Base-by-base conservation (phyloP, 2,329 filamentous ascomycete species). In the Scleromitrula shiraiana region DNA sequence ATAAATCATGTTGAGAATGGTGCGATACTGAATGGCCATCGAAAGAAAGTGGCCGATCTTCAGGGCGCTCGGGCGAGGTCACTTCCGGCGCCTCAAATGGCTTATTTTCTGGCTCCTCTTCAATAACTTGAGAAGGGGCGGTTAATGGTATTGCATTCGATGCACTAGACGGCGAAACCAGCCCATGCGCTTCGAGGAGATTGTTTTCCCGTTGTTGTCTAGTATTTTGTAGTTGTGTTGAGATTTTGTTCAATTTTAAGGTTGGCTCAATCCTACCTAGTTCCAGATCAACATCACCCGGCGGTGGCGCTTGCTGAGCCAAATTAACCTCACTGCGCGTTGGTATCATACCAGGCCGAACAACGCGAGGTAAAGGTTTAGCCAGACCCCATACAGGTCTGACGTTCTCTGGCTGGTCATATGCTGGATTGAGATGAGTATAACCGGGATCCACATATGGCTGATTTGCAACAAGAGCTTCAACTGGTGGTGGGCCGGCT, bases 301-400 rank as follows among this genome's bases (percentile, higher is more conserved):
- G 14, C 61, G 59, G 0, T 24, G 35, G 10, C 22, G 62, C 57
- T 23, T 7, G 60, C 9, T 45, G 55, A 32, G 65, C 62, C 0
- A 65, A 54, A 30, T 61, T 65, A 14, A 69, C 46, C 51, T 71
- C 65, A 32, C 66, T 64, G 48, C 62, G 61, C 0, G 69, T 68
- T 0, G 71, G 72, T 1, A 75, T 67, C 74, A 77, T 77, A 9
- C 74, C 74, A 17, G 70, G 65, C 30, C 75, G 67, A 44, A 77
- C 66, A 0, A 77, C 74, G 52, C 73, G 73, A 26, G 75, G 74
- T 22, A 77, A 58, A 6, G 75, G 74, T 54, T 75, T 73, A 3
- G 72, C 74, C 43, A 77, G 59, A 59, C 72, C 70, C 69, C 75
- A 78, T 39, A 78, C 69, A 1, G 75, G 74, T 47, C 72, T 70